A percentile compares a stretch with the other conserved stretches of the same genome.
Conservation (phyloP, 2,329 filamentous ascomycete genomes). For the Ophiostoma angusticollis region DNA sequence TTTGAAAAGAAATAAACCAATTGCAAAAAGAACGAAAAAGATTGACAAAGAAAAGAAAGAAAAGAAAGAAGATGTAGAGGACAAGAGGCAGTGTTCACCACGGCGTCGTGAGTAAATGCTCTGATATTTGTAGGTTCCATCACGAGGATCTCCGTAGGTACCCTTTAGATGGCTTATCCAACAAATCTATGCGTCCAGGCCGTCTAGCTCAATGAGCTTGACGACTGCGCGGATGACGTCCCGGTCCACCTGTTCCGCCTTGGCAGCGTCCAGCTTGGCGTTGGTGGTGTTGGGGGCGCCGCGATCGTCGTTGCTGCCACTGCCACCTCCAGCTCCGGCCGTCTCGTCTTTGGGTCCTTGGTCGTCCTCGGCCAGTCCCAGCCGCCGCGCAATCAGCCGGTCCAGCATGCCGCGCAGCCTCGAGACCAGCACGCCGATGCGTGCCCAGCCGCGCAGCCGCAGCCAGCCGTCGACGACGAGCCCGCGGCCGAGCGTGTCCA, state of each 20-base stretch:
- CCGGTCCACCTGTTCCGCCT: conserved; percentile 38
- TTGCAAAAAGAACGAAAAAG: too few species aligned
- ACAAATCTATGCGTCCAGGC: conserved; percentile 60
- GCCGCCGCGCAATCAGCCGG: conserved; percentile 63
- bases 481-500: conserved; percentile 79
- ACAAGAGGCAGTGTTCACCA: too few species aligned
- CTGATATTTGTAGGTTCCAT: too few species aligned
- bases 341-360: too few species aligned
- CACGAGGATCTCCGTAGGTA: too few species aligned
- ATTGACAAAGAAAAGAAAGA: conserved; percentile 3
- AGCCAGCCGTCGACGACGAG: conserved; percentile 90
- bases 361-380: conserved; percentile 53
- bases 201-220: conserved; percentile 78
- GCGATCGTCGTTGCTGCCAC: background rate
- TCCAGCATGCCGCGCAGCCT: conserved; percentile 79
- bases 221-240: conserved; percentile 67
- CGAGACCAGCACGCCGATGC: conserved; percentile 81
- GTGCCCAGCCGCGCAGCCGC: conserved; percentile 74
- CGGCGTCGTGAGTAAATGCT: too few species aligned
- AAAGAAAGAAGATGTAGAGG: background rate
- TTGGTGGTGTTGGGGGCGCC: conserved; percentile 2
- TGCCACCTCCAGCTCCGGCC: too few species aligned
- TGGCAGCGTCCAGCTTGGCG: too few species aligned
- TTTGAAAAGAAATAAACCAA: conserved; percentile 4
- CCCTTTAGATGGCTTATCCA: too few species aligned